Evolutionary conservation across 2,329 filamentous ascomycete species (phyloP).

Genomic region (Stemphylium vesicarium): DNA sequence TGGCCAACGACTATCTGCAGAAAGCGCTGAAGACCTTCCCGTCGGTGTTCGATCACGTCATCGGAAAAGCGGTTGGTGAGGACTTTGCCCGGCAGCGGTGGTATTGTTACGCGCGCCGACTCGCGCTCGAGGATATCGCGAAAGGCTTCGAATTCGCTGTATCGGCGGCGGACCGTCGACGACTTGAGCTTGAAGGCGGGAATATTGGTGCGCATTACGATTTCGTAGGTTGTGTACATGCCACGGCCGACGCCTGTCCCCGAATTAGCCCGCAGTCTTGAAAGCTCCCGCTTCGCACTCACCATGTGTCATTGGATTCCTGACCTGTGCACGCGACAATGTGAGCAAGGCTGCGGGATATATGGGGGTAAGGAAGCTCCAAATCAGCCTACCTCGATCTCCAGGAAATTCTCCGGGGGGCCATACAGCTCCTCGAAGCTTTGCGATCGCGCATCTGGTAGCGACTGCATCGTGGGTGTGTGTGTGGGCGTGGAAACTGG

Average conservation of each 20-base stretch:
- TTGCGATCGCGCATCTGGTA: slow-evolving; percentile 78
- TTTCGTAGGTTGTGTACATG: slow-evolving; percentile 99
- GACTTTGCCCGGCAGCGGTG: slow-evolving; percentile 93
- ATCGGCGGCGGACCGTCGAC: slow-evolving; percentile 86
- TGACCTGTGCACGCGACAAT: slow-evolving; percentile 66
- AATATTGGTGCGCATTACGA: slow-evolving; percentile 97
- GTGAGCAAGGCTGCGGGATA: slow-evolving; percentile 27
- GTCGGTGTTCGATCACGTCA: slow-evolving; percentile 93
- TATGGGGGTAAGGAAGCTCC: slow-evolving; percentile 9
- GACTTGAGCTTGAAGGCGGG: slow-evolving; percentile 93
- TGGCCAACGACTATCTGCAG: slow-evolving; percentile 97
- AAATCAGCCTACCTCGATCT: slow-evolving; percentile 77
- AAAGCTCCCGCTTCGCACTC: background rate
- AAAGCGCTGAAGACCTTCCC: slow-evolving; percentile 92
- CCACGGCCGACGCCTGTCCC: slow-evolving; percentile 92
- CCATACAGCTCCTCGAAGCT: slow-evolving; percentile 99
- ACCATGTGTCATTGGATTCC: slow-evolving; percentile 67
- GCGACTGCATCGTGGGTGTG: slow-evolving; percentile 61
- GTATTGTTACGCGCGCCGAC: slow-evolving; percentile 91
- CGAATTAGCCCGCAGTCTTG: slow-evolving; percentile 36
- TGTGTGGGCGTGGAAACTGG: background rate
- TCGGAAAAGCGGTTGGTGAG: slow-evolving; percentile 98
- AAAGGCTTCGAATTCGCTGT: slow-evolving; percentile 99
- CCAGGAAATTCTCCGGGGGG: slow-evolving; percentile 96
- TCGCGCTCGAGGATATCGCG: slow-evolving; percentile 97